phyloP scores from a whole-genome alignment of 306 rosid species.

The Phaseolus lunatus region DNA sequence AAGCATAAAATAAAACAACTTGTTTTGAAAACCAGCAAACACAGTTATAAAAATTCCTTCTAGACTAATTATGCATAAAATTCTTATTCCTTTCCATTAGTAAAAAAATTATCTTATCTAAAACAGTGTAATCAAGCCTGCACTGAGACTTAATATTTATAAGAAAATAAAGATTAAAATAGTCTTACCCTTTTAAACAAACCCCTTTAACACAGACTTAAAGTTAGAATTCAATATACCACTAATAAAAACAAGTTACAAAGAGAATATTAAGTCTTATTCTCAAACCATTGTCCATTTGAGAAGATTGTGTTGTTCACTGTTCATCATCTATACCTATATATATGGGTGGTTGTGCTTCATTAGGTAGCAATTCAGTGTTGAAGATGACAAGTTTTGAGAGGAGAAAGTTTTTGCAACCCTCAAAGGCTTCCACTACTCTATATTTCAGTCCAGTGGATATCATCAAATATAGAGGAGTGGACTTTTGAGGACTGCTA shows the following conservation, averaged over 20 bases:
- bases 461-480: not conserved
- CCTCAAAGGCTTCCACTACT: slow-evolving; percentile 28
- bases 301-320: too few relatives aligned
- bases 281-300: too few relatives aligned
- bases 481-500: not conserved
- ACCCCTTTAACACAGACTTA: not conserved
- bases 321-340: not conserved
- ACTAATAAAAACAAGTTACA: not conserved
- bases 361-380: not conserved
- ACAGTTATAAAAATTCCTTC: not conserved
- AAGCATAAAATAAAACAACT: not conserved
- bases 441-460: not conserved
- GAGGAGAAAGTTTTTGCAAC: not conserved
- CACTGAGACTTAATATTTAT: not conserved
- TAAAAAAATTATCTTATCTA: not conserved
- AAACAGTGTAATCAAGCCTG: not conserved
- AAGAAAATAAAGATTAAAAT: not conserved
- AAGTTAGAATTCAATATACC: not conserved
- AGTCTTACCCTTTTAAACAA: not conserved
- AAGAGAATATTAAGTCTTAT: not conserved
- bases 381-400: not conserved
- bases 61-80: not conserved
- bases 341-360: not conserved
- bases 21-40: not conserved
- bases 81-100: not conserved